Base-by-base conservation (phyloP, 306 rosid genomes). In the Comarum palustre region DNA sequence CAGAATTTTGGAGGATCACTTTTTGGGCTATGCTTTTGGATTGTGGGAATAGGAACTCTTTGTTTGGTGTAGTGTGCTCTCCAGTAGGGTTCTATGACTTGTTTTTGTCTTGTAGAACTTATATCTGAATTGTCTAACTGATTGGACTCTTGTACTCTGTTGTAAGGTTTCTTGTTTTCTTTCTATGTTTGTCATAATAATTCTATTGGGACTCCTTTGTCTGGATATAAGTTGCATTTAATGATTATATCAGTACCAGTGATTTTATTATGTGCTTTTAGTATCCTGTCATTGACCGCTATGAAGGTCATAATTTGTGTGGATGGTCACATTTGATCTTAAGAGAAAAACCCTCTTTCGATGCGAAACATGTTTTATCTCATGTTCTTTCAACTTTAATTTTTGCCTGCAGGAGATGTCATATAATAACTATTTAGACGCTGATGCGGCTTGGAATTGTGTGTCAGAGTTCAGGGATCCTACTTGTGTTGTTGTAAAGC, bases 371-470 rank as follows among this genome's bases (percentile, higher is more conserved):
- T 16, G 38, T 32, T 48, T 27, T 75, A 34, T 46, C 41, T 60
- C 12, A 38, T 39, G 4, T 36, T 43, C 52, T 50, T 57, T 20
- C 46, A 55, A 29, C 52, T 45, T 51, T 78, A 68, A 55, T 63
- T 82, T 52, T 14, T 34, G 58, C 65, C 31, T 83, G 88, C 93
- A 93, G 98, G 92, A 88, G 70, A 93, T 93, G 98, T 90, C 97
- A 16, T 90, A 85, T 66, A 94, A 91, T 84, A 94, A 94, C 85
- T 88, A 91, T 74, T 84, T 91, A 85, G 98, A 94, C 67, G 95
- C 95, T 39, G 98, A 94, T 86, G 98, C 94, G 34, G 98, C 96
- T 69, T 94, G 98, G 96, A 94, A 94, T 79, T 91, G 97, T 77
- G 97, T 89, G 46, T 84, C 94, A 31, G 96, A 89, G 86, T 94